Percentiles rank a stretch among this genome's conserved stretches.
Conservation (phyloP, 2,329 filamentous ascomycete species). For the Aspergillus cejpii region DNA sequence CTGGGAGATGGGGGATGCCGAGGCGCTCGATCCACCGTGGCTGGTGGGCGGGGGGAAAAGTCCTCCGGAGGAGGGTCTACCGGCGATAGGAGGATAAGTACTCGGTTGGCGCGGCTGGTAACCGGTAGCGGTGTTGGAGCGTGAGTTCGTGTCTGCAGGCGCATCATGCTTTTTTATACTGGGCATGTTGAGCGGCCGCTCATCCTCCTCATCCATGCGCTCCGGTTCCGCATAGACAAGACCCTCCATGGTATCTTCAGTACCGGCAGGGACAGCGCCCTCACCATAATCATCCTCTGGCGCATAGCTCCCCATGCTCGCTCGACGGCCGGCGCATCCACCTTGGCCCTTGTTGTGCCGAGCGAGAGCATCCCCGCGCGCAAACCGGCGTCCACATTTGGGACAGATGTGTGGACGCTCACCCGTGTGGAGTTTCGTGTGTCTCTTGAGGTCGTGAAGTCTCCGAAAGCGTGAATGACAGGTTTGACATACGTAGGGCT, state of each 20-base stretch:
- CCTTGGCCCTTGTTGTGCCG: constrained; percentile 93
- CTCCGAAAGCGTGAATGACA: constrained; percentile 88
- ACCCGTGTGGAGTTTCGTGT: constrained; percentile 92
- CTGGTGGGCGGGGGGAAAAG: constrained; percentile 58
- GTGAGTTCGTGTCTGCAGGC: constrained; percentile 47
- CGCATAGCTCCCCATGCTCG: constrained; percentile 76
- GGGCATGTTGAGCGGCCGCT: constrained; percentile 51
- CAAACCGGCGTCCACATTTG: constrained; percentile 91
- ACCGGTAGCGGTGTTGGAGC: constrained; percentile 35
- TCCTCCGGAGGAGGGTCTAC: constrained; percentile 47
- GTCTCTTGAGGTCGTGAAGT: constrained; percentile 89
- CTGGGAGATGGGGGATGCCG: constrained; percentile 48
- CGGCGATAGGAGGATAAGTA: constrained; percentile 69
- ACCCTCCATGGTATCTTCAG: constrained; percentile 57
- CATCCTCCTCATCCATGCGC: constrained; percentile 46
- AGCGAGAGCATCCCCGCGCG: constrained; percentile 86
- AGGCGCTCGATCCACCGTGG: constrained; percentile 51
- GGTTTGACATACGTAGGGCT: constrained; percentile 90
- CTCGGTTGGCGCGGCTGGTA: constrained; percentile 61
- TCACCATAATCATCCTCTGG: constrained; percentile 64
- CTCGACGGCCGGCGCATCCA: constrained; percentile 83
- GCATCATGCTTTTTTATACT: constrained; percentile 66
- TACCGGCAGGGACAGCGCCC: constrained; percentile 39
- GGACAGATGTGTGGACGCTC: constrained; percentile 92
- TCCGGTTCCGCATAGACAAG: constrained; percentile 52